Percentiles rank a stretch among this genome's conserved stretches.
Conservation (phyloP, 2,329 filamentous ascomycete genomes). For the Thelonectria blattea region DNA sequence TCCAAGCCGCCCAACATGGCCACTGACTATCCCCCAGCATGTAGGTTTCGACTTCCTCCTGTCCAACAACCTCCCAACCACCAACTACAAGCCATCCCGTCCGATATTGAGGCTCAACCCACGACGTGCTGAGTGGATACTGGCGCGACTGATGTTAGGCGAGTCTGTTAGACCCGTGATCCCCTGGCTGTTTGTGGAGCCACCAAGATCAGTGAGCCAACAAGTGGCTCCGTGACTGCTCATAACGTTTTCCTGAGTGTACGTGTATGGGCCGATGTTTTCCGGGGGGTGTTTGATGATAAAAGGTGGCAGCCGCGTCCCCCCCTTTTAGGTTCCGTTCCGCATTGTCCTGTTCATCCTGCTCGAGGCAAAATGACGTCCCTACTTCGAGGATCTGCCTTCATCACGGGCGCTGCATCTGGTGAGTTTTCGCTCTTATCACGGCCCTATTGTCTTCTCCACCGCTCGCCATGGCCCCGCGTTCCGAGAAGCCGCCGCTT, state of each 20-base stretch:
- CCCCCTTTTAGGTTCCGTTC: background rate
- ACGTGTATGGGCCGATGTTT: conserved; percentile 19
- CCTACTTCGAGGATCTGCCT: conserved; percentile 52
- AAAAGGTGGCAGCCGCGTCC: conserved; percentile 9
- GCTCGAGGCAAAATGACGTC: conserved; percentile 41
- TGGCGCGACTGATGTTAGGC: background rate
- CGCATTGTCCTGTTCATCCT: background rate
- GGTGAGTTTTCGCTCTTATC: conserved; percentile 40
- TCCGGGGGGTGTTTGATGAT: conserved; percentile 1
- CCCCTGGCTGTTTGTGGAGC: conserved; percentile 30
- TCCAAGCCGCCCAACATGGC: background rate
- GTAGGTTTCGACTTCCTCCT: background rate
- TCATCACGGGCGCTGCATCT: conserved; percentile 55
- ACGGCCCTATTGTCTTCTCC: conserved; percentile 8
- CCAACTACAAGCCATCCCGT: background rate
- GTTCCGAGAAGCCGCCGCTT: conserved; percentile 1
- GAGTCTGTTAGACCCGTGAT: background rate
- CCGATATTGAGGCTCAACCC: conserved; percentile 27
- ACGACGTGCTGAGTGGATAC: conserved; percentile 30
- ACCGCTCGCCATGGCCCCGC: background rate
- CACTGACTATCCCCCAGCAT: background rate
- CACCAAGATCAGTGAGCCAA: conserved; percentile 1
- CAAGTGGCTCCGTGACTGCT: conserved; percentile 1
- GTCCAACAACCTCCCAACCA: background rate
- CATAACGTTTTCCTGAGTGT: conserved; percentile 15